A percentile compares a stretch with the other conserved stretches of the same genome.
phyloP scores from a whole-genome alignment of 1,139 yeast genomes.

The Lodderomyces margitis region DNA sequence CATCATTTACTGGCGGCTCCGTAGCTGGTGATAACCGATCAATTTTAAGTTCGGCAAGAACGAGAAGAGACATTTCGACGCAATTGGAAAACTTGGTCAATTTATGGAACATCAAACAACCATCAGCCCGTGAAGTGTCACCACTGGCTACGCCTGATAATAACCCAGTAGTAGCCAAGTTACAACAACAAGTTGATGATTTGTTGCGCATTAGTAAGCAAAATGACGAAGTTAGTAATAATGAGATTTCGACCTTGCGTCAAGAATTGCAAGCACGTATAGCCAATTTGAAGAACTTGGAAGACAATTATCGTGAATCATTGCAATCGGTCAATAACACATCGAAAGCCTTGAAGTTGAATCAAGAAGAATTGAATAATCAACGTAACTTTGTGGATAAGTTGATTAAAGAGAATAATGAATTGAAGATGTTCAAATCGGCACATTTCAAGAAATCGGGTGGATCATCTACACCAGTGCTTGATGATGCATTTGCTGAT shows the following conservation, averaged over 20 bases:
- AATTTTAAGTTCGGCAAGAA: slow-evolving; percentile 27
- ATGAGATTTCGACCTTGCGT: slow-evolving; percentile 37
- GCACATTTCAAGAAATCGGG: slow-evolving; percentile 34
- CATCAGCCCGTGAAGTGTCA: slow-evolving; percentile 11
- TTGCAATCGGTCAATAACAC: slow-evolving; percentile 71
- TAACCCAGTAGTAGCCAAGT: slow-evolving; percentile 32
- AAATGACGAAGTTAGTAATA: slow-evolving; percentile 33
- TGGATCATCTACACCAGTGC: slow-evolving; percentile 28
- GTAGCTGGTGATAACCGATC: slow-evolving; percentile 19
- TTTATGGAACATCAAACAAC: slow-evolving; percentile 29
- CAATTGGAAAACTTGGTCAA: slow-evolving; percentile 41
- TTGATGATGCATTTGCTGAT: slow-evolving; percentile 30
- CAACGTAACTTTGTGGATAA: slow-evolving; percentile 57
- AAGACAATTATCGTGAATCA: slow-evolving; percentile 66
- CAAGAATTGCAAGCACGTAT: slow-evolving; percentile 32
- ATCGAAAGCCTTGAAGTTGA: slow-evolving; percentile 68
- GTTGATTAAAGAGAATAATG: slow-evolving; percentile 66
- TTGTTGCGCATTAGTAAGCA: slow-evolving; percentile 39
- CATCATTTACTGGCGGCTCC: no score
- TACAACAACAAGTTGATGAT: slow-evolving; percentile 51
- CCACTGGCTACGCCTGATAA: slow-evolving; percentile 16
- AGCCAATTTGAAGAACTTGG: slow-evolving; percentile 38
- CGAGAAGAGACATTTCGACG: slow-evolving; percentile 36
- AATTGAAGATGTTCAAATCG: slow-evolving; percentile 54
- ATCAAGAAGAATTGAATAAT: slow-evolving; percentile 67